Base-by-base conservation (phyloP, 2,329 filamentous ascomycete genomes). In the Phialocephala sp. region DNA sequence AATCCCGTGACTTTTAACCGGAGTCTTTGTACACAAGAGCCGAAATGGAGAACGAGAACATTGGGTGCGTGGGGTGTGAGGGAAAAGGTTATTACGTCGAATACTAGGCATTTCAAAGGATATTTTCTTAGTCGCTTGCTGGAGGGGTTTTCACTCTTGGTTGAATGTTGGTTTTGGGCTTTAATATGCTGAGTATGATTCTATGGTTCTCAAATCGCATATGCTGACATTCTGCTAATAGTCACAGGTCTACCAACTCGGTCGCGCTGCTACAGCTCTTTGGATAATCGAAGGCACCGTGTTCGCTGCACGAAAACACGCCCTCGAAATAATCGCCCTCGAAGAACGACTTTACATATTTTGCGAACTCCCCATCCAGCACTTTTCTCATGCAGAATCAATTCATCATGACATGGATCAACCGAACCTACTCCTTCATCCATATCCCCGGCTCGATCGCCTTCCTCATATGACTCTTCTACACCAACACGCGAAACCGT, bases 121-220 rank as follows among this genome's bases (percentile, higher is more conserved):
- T 84, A 85, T 56, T 77, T 89, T 14, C 79, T 91, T 59, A 90
- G 87, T 74, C 82, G 89, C 4, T 71, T 92, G 41, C 81, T 92
- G 15, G 82, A 82, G 64, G 89, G 86, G 73, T 87, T 91, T 69
- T 90, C 91, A 0, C 93, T 93, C 74, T 76, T 92, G 35, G 87
- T 88, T 1, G 91, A 93, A 77, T 89, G 86, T 47, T 92, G 89
- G 89, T 92, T 92, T 72, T 92, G 90, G 90, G 86, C 87, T 2
- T 79, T 91, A 68, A 88, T 92, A 92, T 50, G 22, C 79, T 92
- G 90, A 89, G 89, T 91, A 83, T 72, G 84, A 74, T 37, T 24
- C 11, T 91, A 83, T 72, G 84, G 74, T 37, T 24, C 11, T n/a
- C 24, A 4, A 24, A 50, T 50, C 20, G 11, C 37, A 62, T 54